These are phyloP conservation scores for Skeletonema costatum DNA, from an alignment of 108 stramenopile species.

Conservation along the genomic window DNA sequence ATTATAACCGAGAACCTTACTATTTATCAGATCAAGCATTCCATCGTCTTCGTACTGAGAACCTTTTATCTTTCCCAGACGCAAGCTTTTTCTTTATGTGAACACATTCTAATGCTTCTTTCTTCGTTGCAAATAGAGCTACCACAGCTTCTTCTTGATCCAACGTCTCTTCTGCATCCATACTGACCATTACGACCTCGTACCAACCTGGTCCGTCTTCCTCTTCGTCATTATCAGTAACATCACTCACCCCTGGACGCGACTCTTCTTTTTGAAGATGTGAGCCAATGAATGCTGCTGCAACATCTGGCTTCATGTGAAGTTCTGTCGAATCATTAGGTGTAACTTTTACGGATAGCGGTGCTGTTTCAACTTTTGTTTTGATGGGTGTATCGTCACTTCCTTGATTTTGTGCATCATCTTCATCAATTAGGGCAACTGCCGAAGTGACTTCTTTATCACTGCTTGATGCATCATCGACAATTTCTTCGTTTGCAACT, in stretches of 20 bases:
- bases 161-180: neutral
- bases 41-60: neutral
- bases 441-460: neutral
- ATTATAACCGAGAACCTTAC: neutral
- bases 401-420: neutral
- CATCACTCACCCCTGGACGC: neutral
- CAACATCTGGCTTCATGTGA: constrained; percentile 34
- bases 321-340: constrained; percentile 22
- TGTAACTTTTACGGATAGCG: neutral
- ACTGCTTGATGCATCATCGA: neutral
- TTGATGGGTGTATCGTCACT: neutral
- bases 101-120: constrained; percentile 25
- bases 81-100: constrained; percentile 15
- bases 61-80: neutral
- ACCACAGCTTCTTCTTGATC: constrained; percentile 12
- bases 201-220: constrained; percentile 27
- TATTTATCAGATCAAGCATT: neutral
- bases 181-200: constrained; percentile 20
- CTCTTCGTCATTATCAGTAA: constrained; percentile 8
- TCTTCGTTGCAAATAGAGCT: constrained; percentile 30
- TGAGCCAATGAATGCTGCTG: constrained; percentile 8
- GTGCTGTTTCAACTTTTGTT: neutral
- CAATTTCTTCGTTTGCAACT: constrained; percentile 1
- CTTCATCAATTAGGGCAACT: neutral
- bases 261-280: constrained; percentile 3